These are phyloP conservation scores for Phytopythium oedochilum DNA, from an alignment of 352 stramenopile species.

Conservation along the genomic window DNA sequence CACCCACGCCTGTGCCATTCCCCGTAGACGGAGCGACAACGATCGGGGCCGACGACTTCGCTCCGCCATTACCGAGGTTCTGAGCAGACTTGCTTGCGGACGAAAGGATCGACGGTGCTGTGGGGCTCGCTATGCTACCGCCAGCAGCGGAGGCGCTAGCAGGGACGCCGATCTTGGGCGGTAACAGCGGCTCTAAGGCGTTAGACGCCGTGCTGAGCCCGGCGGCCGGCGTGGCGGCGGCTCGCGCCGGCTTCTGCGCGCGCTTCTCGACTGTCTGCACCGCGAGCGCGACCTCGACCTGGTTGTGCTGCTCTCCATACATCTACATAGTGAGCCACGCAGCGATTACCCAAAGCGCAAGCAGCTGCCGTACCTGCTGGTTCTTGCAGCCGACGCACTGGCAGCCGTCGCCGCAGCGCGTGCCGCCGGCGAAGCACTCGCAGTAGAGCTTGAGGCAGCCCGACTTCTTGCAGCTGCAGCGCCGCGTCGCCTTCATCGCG, in stretches of 20 bases:
- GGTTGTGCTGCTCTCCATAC: constrained; percentile 36
- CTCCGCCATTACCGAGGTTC: background rate
- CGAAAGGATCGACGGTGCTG: background rate
- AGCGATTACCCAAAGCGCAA: no score
- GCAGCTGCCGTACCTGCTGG: constrained; percentile 31
- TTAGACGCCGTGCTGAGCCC: background rate
- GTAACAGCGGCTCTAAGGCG: background rate
- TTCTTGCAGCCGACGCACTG: constrained; percentile 81
- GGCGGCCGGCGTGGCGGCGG: constrained; percentile 18
- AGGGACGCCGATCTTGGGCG: background rate
- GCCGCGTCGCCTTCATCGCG: constrained; percentile 18
- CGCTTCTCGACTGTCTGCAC: constrained; percentile 51
- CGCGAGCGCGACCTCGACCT: constrained; percentile 46
- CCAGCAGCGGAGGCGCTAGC: background rate
- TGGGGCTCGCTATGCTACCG: background rate
- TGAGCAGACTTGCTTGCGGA: background rate
- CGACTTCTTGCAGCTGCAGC: constrained; percentile 96
- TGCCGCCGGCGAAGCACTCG: constrained; percentile 63
- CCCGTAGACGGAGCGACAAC: background rate
- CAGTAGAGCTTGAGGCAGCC: constrained; percentile 95
- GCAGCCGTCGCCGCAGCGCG: constrained; percentile 53
- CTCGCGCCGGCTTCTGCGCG: constrained; percentile 40
- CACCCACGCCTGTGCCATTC: background rate
- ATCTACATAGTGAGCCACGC: no score
- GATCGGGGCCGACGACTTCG: background rate